Percentiles rank a stretch among this genome's conserved stretches.
These are phyloP conservation scores for Solanum infundibuliforme DNA, from an alignment of 257 asterid genomes.

Conservation along the genomic window DNA sequence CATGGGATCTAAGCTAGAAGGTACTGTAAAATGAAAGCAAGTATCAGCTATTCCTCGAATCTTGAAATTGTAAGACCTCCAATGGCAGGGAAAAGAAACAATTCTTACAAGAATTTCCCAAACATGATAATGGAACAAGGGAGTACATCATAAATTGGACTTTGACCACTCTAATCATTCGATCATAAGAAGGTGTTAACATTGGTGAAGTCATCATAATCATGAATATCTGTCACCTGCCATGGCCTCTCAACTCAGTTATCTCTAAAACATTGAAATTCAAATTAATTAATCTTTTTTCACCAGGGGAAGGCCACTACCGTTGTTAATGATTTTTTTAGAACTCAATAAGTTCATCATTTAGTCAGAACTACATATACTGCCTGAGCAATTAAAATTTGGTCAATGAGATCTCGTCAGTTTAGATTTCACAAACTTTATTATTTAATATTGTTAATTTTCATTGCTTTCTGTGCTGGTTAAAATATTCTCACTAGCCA, in stretches of 20 bases:
- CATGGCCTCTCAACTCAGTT: neutral
- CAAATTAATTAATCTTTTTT: neutral
- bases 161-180: neutral
- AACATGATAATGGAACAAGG: neutral
- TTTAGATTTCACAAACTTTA: neutral
- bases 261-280: neutral
- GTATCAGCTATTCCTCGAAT: neutral
- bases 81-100: neutral
- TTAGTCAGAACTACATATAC: neutral
- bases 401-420: neutral
- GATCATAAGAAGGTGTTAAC: neutral
- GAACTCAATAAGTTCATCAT: neutral
- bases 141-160: neutral
- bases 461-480: neutral
- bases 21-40: neutral
- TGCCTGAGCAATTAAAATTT: neutral
- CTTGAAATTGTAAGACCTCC: neutral
- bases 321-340: neutral
- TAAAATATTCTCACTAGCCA: neutral
- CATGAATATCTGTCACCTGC: neutral
- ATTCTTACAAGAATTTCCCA: neutral
- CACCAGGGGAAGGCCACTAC: neutral
- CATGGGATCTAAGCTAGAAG: constrained; percentile 1
- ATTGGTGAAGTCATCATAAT: neutral
- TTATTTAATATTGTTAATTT: neutral